Percentiles rank a stretch among this genome's conserved stretches.
phyloP scores from a whole-genome alignment of 352 stramenopile genomes.

The Phytophthora nicotianae region DNA sequence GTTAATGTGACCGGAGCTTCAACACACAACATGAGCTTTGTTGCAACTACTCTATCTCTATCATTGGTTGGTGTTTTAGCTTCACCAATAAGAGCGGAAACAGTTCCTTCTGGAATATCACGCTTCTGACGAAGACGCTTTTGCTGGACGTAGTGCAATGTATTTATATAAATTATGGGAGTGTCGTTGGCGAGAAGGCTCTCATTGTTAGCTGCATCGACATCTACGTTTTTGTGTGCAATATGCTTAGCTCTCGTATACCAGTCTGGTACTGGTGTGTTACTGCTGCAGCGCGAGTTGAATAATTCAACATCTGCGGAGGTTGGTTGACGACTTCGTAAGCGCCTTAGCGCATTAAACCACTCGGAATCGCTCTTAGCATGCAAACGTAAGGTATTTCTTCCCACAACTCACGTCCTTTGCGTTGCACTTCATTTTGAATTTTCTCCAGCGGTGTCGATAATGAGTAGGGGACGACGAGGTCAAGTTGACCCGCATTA shows the following conservation, averaged over 20 bases:
- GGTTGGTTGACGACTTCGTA: not conserved
- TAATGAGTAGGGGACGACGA: not conserved
- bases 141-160: not conserved
- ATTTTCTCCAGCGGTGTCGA: constrained; percentile 2
- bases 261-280: not conserved
- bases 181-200: not conserved
- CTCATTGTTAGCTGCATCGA: not conserved
- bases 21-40: not conserved
- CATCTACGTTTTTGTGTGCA: not conserved
- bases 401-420: constrained; percentile 3
- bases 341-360: not conserved
- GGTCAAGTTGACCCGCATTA: constrained; percentile 5
- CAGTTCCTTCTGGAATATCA: not conserved
- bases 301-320: not conserved
- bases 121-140: not conserved
- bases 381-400: too few species aligned
- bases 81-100: not conserved
- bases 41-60: constrained; percentile 1
- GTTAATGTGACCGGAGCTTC: constrained; percentile 2
- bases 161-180: not conserved
- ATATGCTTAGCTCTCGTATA: not conserved
- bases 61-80: not conserved
- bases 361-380: not conserved
- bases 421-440: not conserved
- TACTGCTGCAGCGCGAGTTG: not conserved